phyloP scores from a whole-genome alignment of 1,284 basidiomycete genomes.

The Malassezia psittaci region DNA sequence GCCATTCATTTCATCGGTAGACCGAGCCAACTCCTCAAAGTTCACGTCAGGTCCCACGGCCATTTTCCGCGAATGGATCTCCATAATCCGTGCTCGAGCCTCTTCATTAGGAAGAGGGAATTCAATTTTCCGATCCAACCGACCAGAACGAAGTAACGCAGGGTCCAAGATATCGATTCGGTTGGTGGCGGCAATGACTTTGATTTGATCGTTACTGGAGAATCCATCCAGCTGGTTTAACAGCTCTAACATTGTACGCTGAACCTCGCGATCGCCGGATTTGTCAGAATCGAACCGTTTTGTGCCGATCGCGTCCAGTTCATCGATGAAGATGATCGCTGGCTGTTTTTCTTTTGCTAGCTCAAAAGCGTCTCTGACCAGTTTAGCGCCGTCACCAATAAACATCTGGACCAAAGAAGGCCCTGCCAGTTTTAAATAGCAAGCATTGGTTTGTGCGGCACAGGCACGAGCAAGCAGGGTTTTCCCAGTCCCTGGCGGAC shows the following conservation, averaged over 20 bases:
- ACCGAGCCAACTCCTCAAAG: conserved; percentile 64
- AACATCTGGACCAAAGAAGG: conserved; percentile 74
- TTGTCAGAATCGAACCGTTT: conserved; percentile 98
- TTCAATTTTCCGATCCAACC: conserved; percentile 69
- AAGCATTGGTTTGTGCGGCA: conserved; percentile 70
- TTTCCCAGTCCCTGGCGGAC: conserved; percentile 84
- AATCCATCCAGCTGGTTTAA: conserved; percentile 76
- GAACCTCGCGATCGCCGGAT: conserved; percentile 94
- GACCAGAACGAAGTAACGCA: conserved; percentile 63
- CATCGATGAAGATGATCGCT: conserved; percentile 98
- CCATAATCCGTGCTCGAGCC: conserved; percentile 62
- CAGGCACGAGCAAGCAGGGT: conserved; percentile 88
- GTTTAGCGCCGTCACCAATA: conserved; percentile 92
- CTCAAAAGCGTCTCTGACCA: conserved; percentile 91
- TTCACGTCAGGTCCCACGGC: conserved; percentile 63
- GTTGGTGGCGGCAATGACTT: conserved; percentile 98
- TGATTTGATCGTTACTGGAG: conserved; percentile 89
- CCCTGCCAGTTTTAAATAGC: conserved; percentile 68
- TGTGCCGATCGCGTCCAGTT: conserved; percentile 95
- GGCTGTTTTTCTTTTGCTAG: conserved; percentile 95
- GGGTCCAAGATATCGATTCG: conserved; percentile 92
- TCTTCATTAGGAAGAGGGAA: conserved; percentile 68
- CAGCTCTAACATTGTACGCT: conserved; percentile 96
- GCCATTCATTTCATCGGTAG: conserved; percentile 68
- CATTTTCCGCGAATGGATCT: conserved; percentile 89